Percentiles rank a stretch among this genome's conserved stretches.
Evolutionary conservation across 2,329 filamentous ascomycete genomes (phyloP).

Genomic region (Aureobasidium sp.): DNA sequence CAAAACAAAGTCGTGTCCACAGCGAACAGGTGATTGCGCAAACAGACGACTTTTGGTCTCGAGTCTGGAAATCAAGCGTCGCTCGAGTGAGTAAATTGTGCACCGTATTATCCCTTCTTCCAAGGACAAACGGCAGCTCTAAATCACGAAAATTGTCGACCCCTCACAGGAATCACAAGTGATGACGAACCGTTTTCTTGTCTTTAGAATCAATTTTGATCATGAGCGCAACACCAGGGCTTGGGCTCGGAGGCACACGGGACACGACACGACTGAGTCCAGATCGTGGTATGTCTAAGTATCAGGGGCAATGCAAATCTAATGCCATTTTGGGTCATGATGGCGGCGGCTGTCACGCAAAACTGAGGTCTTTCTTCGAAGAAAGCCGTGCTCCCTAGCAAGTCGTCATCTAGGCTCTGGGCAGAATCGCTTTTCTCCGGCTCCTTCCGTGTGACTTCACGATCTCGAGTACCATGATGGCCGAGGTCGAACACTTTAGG

Average conservation of each 20-base stretch:
- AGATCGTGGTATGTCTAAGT: not conserved
- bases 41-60: not conserved
- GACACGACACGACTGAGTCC: not conserved
- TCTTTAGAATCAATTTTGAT: slow-evolving; percentile 1
- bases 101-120: not conserved
- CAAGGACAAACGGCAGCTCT: slow-evolving; percentile 1
- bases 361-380: not conserved
- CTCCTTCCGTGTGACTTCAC: slow-evolving; percentile 7
- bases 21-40: not conserved
- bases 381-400: not conserved
- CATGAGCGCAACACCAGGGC: not conserved
- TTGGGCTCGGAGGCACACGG: not conserved
- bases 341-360: too few species aligned
- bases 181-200: slow-evolving; percentile 9
- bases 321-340: not conserved
- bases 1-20: not conserved
- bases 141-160: not conserved
- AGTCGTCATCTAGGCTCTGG: not conserved
- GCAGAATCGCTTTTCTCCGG: not conserved
- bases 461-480: slow-evolving; percentile 9
- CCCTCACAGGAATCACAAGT: not conserved
- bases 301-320: not conserved
- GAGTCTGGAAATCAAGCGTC: not conserved
- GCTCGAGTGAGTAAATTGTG: not conserved
- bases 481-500: slow-evolving; percentile 2